Evolutionary conservation across 2,329 filamentous ascomycete genomes (phyloP), one percentile per base, ranked within the genome.

Genomic region (Aureobasidium subglaciale): DNA sequence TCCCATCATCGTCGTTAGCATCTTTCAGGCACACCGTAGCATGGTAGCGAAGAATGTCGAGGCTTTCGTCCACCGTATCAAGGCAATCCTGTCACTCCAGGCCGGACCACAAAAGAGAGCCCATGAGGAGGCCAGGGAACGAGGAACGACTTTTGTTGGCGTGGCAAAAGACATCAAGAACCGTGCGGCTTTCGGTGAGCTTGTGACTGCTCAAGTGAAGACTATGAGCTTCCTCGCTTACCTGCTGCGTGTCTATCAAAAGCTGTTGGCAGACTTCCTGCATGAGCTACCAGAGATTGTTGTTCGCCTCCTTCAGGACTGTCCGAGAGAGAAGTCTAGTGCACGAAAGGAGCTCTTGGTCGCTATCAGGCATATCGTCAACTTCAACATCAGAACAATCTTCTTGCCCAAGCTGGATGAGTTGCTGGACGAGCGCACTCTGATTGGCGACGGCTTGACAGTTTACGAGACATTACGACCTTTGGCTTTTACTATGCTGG

Each of bases 191-290:
- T 99, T 97, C 74, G 93, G 92, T 32, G 95, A 99, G 64, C 95
- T 97, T 62, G 95, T 99, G 61, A 97, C 90, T 0, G 90, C 92
- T 1, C 95, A 99, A 70, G 93, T 99, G 15, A 97, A 99, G 76
- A 97, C 92, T 0, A 97, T 99, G 92, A 97, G 91, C 65, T 99
- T 99, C 65, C 71, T 99, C 62, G 95, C 95, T 1, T 99, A 97
- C 67, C 75, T 99, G 0, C 79, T 99, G 11, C 79, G 93, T 40
- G 87, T 95, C 45, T 95, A 96, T 70, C 85, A 90, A 2, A 86
- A 87, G 57, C 88, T 96, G 61, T 75, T 99, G 9, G 83, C 84
- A 10, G 93, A 99, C 63, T 97, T 99, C 64, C 75, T 99, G 25
- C 86, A 85, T 0, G 86, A 84, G 0, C 75, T 99, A 15, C 93